phyloP scores from a whole-genome alignment of 2,329 filamentous ascomycete species.

The Apiospora koreana region DNA sequence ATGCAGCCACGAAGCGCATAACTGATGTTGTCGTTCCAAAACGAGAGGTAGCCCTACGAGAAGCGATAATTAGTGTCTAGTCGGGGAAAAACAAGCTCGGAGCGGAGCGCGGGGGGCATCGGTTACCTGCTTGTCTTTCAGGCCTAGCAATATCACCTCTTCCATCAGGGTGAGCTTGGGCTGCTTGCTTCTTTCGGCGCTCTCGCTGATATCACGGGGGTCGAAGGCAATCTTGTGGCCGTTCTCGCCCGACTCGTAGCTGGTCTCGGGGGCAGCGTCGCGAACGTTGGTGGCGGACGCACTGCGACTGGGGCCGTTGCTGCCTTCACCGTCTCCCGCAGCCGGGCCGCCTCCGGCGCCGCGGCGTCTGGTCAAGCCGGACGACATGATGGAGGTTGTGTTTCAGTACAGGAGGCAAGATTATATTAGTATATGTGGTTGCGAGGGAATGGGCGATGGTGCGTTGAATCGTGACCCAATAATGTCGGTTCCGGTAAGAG shows the following conservation, averaged over 20 bases:
- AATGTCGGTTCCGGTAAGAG: slow-evolving; percentile 3
- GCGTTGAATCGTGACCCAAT: background rate
- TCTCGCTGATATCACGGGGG: slow-evolving; percentile 95
- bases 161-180: slow-evolving; percentile 99
- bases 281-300: slow-evolving; percentile 55
- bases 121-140: slow-evolving; percentile 97
- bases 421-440: background rate
- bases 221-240: slow-evolving; percentile 99
- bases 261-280: slow-evolving; percentile 69
- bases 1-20: slow-evolving; percentile 98
- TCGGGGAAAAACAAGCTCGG: background rate
- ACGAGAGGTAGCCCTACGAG: slow-evolving; percentile 90
- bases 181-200: slow-evolving; percentile 92
- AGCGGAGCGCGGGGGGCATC: background rate
- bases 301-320: slow-evolving; percentile 21
- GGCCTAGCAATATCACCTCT: slow-evolving; percentile 88
- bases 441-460: background rate
- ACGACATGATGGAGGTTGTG: slow-evolving; percentile 39
- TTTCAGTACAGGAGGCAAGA: background rate
- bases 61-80: slow-evolving; percentile 16
- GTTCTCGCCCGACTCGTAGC: slow-evolving; percentile 89
- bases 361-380: slow-evolving; percentile 65
- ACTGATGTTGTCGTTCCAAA: slow-evolving; percentile 99
- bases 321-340: slow-evolving; percentile 21
- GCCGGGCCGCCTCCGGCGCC: slow-evolving; percentile 64